A percentile compares a stretch with the other conserved stretches of the same genome.
phyloP scores from a whole-genome alignment of 2,329 filamentous ascomycete species.

The Sphaerostilbella broomeana region DNA sequence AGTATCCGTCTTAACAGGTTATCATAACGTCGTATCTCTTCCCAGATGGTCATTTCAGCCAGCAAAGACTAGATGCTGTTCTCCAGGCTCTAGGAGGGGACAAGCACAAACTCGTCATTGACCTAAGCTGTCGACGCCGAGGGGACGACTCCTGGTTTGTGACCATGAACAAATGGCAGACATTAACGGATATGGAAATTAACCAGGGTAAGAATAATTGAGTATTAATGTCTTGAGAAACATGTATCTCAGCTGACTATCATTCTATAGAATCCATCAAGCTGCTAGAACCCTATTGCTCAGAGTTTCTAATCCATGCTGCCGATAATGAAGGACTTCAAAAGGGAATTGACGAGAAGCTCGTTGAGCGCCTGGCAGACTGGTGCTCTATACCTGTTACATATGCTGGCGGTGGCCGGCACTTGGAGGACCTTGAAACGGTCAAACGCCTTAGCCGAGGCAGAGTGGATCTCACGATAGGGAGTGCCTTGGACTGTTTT shows the following conservation, averaged over 20 bases:
- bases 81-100: constrained; percentile 67
- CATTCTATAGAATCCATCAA: constrained; percentile 62
- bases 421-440: constrained; percentile 71
- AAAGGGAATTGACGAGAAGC: constrained; percentile 77
- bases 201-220: constrained; percentile 58
- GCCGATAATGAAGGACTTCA: constrained; percentile 95
- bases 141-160: constrained; percentile 77
- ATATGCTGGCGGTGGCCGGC: constrained; percentile 89
- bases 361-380: constrained; percentile 67
- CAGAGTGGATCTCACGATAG: constrained; percentile 88
- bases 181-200: constrained; percentile 92
- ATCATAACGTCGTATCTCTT: constrained; percentile 97
- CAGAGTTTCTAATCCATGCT: constrained; percentile 94
- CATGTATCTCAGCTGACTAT: constrained; percentile 13
- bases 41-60: constrained; percentile 73
- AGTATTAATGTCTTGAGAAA: constrained; percentile 14
- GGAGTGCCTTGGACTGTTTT: constrained; percentile 93
- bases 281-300: constrained; percentile 81
- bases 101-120: constrained; percentile 79
- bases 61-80: constrained; percentile 66
- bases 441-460: constrained; percentile 74
- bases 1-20: constrained; percentile 52
- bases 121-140: constrained; percentile 80
- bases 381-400: constrained; percentile 94
- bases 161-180: constrained; percentile 99